Evolutionary conservation across 2,329 filamentous ascomycete genomes (phyloP), one percentile per base, ranked within the genome.

Genomic region (Colletotrichum simmondsii): DNA sequence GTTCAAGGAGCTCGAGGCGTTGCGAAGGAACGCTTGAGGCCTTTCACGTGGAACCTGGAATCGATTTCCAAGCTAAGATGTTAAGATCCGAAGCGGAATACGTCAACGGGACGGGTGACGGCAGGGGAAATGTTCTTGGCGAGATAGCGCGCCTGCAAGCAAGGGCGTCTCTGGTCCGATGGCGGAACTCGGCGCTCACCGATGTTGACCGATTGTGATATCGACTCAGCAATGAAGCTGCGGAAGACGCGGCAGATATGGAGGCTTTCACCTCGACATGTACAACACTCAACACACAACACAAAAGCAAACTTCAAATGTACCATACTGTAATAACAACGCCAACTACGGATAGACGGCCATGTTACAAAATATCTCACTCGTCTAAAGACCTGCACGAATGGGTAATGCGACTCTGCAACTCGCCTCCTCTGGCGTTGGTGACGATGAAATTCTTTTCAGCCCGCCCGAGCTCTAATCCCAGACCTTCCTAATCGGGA

Each of bases 1-100:
- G 65, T 60, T 65, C 26, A 60, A 59, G 28, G 56, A 74, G 19
- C 72, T 83, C 16, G 75, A 75, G 32, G 67, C 35, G 11, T 16
- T 70, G 16, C 70, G 70, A 14, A 42, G 16, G 24, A 37, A 30
- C 10, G 28, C 60, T n/a, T 65, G 16, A 65, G 54, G 10, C n/a
- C 37, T 22, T 56, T 56, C 57, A 26, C 24, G n/a, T 46, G 22
- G 32, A 11, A 11, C 8, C 52, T 16, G 30, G 8, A 19, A 26
- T 26, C 22, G 30, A 56, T 26, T 14, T 26, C 42, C 42, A 49
- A 49, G 19, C 42, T 19, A 22, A 49, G 42, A 7, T 22, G 11
- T 56, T 3, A 16, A 24, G 26, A 5, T 54, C 26, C n/a, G 7
- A 54, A 19, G 7, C 5, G 14, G 22, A 54, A 19, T 12, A 11